Evolutionary conservation across 345 rosid genomes (phyloP), one percentile per base, ranked within the genome.

Genomic region (Raphanus sativus): DNA sequence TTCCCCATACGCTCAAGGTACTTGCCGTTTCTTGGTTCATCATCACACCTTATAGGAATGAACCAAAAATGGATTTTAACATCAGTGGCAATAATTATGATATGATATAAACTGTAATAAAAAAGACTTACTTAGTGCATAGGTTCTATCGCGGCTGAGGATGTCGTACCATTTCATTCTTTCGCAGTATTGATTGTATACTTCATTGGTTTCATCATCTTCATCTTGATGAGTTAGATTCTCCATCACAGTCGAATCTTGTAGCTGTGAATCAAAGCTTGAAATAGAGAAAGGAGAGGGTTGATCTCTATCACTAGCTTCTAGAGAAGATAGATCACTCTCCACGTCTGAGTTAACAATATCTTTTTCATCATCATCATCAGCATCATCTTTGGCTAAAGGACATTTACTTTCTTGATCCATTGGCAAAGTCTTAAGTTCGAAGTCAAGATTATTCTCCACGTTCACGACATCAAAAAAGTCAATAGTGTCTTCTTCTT

Each of bases 151-250:
- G 13, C 68, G 67, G 71, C 85, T 82, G 62, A 88, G 91, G 15
- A 81, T 40, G 71, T 91, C 94, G 50, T 86, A 91, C 97, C 90
- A 88, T 64, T 81, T 80, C 94, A 91, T 89, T 61, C 83, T 82
- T 76, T 87, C 83, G 8, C 73, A 24, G 45, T 91, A 91, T 56
- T 28, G 76, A 48, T 70, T 59, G 76, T 82, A 87, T 56, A 86
- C 86, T n/a, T 65, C 82, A 65, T 91, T 88, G 6, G 48, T 70
- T 38, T 74, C 75, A 9, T 38, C 65, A n/a, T 32, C 67, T 62
- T 13, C 69, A 30, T 26, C 33, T 32, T 13, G 69, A 60, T 61
- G 68, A 58, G 50, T 36, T 70, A 32, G 48, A 33, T 66, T 65
- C 38, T 40, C 79, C 6, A 67, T 33, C 17, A 1, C 33, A 6